Conservation (phyloP, 129 eudicot species). For the Centrapalus pauciflorus region DNA sequence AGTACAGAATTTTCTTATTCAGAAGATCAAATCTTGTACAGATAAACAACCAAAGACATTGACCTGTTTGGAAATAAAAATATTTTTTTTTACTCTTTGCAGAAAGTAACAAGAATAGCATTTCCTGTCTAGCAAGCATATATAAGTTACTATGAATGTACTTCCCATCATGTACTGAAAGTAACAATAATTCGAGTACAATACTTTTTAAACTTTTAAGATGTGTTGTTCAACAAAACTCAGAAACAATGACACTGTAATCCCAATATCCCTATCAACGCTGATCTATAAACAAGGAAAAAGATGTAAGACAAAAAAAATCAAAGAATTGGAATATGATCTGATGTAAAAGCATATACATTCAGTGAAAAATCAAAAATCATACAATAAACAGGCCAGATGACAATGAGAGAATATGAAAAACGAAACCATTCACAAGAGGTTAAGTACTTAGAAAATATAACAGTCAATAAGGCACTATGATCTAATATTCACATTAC, state of each 20-base stretch:
- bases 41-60: neutral
- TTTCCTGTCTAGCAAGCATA: neutral
- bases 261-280: neutral
- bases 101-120: neutral
- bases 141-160: no score
- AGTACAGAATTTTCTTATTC: neutral
- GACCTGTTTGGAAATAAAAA: neutral
- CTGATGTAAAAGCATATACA: neutral
- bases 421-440: neutral
- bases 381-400: neutral
- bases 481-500: neutral
- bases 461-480: slow-evolving; percentile 1
- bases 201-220: neutral
- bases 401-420: neutral
- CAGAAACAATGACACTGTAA: neutral
- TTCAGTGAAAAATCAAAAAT: neutral
- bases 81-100: neutral
- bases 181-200: neutral
- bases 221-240: neutral
- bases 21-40: neutral
- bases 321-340: neutral
- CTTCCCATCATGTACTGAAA: neutral
- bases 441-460: neutral
- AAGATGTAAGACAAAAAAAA: neutral
- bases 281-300: neutral